Evolutionary conservation across 371 early-diverging fungal genomes (phyloP).

Genomic region (Smittium mucronatum): DNA sequence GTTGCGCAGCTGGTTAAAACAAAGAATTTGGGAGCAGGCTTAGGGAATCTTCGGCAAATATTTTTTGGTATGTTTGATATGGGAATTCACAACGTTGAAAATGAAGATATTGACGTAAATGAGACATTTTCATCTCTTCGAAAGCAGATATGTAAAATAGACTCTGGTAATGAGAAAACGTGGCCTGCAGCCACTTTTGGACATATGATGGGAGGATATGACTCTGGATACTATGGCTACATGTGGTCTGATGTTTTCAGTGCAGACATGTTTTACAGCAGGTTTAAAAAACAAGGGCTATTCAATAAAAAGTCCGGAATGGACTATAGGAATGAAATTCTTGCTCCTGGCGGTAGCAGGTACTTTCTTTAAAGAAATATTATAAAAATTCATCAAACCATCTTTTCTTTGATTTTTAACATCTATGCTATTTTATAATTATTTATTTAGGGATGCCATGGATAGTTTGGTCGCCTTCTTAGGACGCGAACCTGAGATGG

Average conservation of each 20-base stretch:
- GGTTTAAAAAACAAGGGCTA: slow-evolving; percentile 50
- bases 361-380: neutral
- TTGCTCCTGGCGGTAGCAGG: slow-evolving; percentile 52
- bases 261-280: slow-evolving; percentile 70
- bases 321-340: slow-evolving; percentile 48
- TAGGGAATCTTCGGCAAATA: slow-evolving; percentile 57
- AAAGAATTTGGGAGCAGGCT: slow-evolving; percentile 60
- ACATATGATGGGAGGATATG: slow-evolving; percentile 78
- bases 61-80: slow-evolving; percentile 68
- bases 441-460: slow-evolving; percentile 41
- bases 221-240: slow-evolving; percentile 59
- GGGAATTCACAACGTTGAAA: slow-evolving; percentile 44
- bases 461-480: slow-evolving; percentile 60
- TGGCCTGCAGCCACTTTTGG: slow-evolving; percentile 37
- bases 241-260: slow-evolving; percentile 75
- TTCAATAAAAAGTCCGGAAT: slow-evolving; percentile 35
- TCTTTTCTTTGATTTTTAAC: too few species aligned
- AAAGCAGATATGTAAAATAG: slow-evolving; percentile 47
- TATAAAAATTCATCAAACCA: too few species aligned
- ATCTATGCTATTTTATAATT: too few species aligned
- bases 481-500: slow-evolving; percentile 66
- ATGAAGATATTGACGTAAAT: slow-evolving; percentile 36
- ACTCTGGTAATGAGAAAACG: slow-evolving; percentile 16
- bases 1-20: slow-evolving; percentile 52
- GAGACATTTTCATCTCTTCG: slow-evolving; percentile 47